These are phyloP conservation scores for Trifolium subterraneum DNA, from an alignment of 306 rosid genomes.

Conservation along the genomic window DNA sequence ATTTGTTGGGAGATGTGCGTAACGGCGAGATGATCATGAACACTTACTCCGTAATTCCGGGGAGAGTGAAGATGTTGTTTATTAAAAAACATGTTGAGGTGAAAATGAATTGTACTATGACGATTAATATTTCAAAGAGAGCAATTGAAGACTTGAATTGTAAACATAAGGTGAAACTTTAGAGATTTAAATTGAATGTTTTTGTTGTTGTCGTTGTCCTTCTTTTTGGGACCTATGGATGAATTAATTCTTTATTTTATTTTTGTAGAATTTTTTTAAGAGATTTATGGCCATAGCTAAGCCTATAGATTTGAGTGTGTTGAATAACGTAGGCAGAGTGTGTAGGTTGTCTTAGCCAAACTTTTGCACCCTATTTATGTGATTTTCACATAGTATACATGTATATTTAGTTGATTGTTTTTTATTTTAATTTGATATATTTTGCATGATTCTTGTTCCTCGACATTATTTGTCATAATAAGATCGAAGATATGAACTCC, in stretches of 20 bases:
- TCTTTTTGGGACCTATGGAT: neutral
- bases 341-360: neutral
- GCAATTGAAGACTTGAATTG: slow-evolving; percentile 54
- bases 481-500: neutral
- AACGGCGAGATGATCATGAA: slow-evolving; percentile 45
- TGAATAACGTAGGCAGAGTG: neutral
- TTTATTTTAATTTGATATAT: neutral
- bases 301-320: neutral
- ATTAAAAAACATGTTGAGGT: slow-evolving; percentile 60
- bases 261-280: neutral
- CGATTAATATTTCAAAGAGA: slow-evolving; percentile 47
- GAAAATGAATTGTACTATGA: slow-evolving; percentile 60
- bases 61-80: slow-evolving; percentile 57
- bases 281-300: neutral
- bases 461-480: neutral
- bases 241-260: neutral
- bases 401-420: neutral
- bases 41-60: slow-evolving; percentile 60
- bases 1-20: slow-evolving; percentile 42
- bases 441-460: neutral
- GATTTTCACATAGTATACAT: neutral
- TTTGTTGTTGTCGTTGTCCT: neutral
- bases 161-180: slow-evolving; percentile 57
- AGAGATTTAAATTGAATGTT: slow-evolving; percentile 8
- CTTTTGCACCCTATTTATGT: neutral